These are phyloP conservation scores for Helotiales sp. DNA, from an alignment of 2,329 filamentous ascomycete species.

Conservation along the genomic window DNA sequence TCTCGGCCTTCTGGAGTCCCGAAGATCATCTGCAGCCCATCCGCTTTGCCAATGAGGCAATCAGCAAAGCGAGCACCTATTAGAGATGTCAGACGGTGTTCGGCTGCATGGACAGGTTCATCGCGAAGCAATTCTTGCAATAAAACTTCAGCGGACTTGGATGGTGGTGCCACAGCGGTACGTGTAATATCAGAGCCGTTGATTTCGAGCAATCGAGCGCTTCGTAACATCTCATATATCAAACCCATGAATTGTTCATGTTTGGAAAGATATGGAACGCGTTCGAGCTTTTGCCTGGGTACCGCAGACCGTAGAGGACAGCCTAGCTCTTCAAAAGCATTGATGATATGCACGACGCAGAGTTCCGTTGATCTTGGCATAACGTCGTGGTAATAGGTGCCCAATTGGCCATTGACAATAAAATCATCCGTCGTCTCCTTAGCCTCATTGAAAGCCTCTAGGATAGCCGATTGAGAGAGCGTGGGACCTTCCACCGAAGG, in stretches of 20 bases:
- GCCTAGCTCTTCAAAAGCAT: slow-evolving; percentile 34
- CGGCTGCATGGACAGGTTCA: slow-evolving; percentile 35
- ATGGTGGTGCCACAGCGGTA: slow-evolving; percentile 9
- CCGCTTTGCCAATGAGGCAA: slow-evolving; percentile 22
- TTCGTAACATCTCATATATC: slow-evolving; percentile 32
- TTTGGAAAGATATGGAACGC: slow-evolving; percentile 21
- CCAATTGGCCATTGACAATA: neutral
- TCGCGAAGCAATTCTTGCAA: slow-evolving; percentile 28
- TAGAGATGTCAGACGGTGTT: slow-evolving; percentile 18
- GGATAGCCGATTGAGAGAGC: no score
- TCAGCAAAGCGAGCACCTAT: slow-evolving; percentile 23
- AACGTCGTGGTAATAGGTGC: slow-evolving; percentile 9
- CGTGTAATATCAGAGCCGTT: neutral
- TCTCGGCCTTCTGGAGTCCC: slow-evolving; percentile 17
- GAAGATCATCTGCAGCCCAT: slow-evolving; percentile 28
- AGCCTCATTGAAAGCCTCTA: neutral
- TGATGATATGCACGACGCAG: slow-evolving; percentile 32
- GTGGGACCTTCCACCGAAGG: no score
- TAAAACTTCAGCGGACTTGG: slow-evolving; percentile 17
- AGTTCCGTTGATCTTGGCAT: slow-evolving; percentile 30
- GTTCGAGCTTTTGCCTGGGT: slow-evolving; percentile 22
- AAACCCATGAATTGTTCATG: slow-evolving; percentile 30
- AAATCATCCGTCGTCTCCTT: neutral
- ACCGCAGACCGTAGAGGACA: slow-evolving; percentile 24
- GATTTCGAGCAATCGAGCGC: slow-evolving; percentile 14